Base-by-base conservation (phyloP, 2,329 filamentous ascomycete species). In the Fusarium brevicatenulatum region DNA sequence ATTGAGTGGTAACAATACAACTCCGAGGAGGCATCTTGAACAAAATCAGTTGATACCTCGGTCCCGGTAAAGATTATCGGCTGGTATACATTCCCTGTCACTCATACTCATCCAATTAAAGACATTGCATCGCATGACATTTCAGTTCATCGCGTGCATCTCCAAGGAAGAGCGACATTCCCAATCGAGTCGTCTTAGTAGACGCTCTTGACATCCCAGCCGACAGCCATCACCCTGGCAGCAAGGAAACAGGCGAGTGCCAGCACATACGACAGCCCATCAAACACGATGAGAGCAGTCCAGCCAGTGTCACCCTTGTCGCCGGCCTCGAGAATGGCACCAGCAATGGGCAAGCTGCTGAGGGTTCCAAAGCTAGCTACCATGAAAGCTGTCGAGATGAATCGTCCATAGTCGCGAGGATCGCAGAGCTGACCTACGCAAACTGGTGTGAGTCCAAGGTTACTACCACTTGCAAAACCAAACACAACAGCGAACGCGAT, bases 371-470 rank as follows among this genome's bases (percentile, higher is more conserved):
- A 92, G 70, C 90, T 92, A 25, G 93, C 93, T 44, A 95, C 85
- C 60, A 92, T 94, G 79, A 94, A 94, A 62, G 91, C 91, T 0
- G 92, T 94, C 3, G 92, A 91, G 77, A 92, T 93, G 78, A 92
- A 93, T 23, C 92, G 85, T 2, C 93, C 93, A 74, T 95, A 96
- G 55, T 94, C 86, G 59, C 91, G 87, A 7, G 92, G 91, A 39
- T 91, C 89, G 79, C 93, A 97, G 19, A 96, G 86, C 81, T 95
- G 93, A 3, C 93, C 92, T 2, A 97, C 87, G 75, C 93, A 95
- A 1, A 96, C 93, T 0, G 94, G 94, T 0, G 91, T 91, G 34
- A 97, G 81, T 2, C 90, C 91, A 71, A 97, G 91, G 74, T 95
- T 95, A 71, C 90, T 91, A 8, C 95, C 94, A 60, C 91, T 93